Base-by-base conservation (phyloP, 2,329 filamentous ascomycete genomes). In the Diaporthe vaccinii region DNA sequence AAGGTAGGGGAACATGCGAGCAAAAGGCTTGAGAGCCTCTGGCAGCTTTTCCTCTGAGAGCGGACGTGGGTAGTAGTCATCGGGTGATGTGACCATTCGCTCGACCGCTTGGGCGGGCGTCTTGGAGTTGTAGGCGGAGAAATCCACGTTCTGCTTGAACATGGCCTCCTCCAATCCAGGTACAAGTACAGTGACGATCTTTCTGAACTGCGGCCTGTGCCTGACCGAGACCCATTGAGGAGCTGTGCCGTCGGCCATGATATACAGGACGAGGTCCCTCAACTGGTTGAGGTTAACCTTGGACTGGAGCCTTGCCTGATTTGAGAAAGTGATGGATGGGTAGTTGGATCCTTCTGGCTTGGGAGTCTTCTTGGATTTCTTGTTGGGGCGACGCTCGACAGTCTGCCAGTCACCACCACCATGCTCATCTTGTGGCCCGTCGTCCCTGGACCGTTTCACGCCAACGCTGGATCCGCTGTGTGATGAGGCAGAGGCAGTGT, bases 91-190 rank as follows among this genome's bases (percentile, higher is more conserved):
- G n/a, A 80, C 77, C 20, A 83, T 78, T 57, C 85, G 81, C 25
- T 84, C 80, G 46, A 81, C 80, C 67, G 82, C 81, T 78, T 81
- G 77, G 75, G 77, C 78, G 34, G 39, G 70, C 28, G 79, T 76
- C 74, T 80, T 78, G 31, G 82, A 79, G 76, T 87, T 86, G 79
- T 88, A 91, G 1, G 81, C 84, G 14, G 84, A 81, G 67, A 88
- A 88, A 77, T 91, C 85, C 51, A 89, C 86, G 51, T 84, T 81
- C 17, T 90, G 88, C 82, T 93, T 91, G 85, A 98, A 98, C 94
- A 98, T 97, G 77, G 92, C 93, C 80, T 95, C 91, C 82, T 98
- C 96, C 34, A 99, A 85, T 0, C 97, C 97, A 15, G 97, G 97
- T 15, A 98, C 92, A 94, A 98, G 96, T 78, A 99, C 86, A 55